Evolutionary conservation across 176 grass and related monocot species (phyloP).

Genomic region (Cymbopogon citratus): DNA sequence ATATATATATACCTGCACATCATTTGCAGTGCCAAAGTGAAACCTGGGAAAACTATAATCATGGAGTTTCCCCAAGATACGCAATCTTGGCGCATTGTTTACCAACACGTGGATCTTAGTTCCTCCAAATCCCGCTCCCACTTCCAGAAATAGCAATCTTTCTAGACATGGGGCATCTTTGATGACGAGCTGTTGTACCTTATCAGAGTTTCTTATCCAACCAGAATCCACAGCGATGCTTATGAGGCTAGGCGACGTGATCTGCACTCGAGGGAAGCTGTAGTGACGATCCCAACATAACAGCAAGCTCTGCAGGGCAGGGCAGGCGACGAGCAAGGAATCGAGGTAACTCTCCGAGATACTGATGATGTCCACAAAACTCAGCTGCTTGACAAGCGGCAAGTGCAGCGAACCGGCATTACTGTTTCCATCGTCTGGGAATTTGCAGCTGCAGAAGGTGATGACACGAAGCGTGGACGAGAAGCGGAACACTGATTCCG

Average conservation of each 20-base stretch:
- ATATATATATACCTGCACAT: no score
- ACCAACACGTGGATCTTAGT: neutral
- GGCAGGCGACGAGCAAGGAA: neutral
- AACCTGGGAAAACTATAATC: no score
- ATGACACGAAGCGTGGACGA: no score
- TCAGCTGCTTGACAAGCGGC: neutral
- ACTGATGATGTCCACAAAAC: rapidly evolving
- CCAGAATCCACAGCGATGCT: neutral
- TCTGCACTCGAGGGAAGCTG: neutral
- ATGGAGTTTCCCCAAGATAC: neutral
- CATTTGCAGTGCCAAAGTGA: no score
- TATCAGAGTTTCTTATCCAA: no score
- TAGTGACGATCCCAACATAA: rapidly evolving
- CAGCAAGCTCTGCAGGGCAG: neutral
- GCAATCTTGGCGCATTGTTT: neutral
- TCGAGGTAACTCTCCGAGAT: neutral
- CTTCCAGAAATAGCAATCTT: neutral
- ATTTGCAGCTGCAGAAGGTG: no score
- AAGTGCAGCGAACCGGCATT: rapidly evolving
- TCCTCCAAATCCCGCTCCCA: no score
- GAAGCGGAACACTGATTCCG: no score
- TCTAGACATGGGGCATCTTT: neutral
- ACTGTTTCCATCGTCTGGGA: no score
- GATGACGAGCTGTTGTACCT: neutral
- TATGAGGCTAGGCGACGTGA: neutral